Conservation (phyloP, 2,329 filamentous ascomycete species). For the Fusarium sp. region DNA sequence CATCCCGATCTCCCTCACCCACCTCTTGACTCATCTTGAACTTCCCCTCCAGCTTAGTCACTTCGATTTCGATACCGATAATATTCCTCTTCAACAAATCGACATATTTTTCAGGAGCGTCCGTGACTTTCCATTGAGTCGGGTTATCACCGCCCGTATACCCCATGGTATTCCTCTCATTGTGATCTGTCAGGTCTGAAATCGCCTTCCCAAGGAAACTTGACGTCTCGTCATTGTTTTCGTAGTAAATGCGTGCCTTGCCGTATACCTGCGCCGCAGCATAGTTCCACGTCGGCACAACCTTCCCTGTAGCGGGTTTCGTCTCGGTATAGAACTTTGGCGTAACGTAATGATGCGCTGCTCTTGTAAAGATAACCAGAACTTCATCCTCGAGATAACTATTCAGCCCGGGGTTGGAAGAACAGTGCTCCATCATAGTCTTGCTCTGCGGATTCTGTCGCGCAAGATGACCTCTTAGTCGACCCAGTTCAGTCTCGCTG, state of each 20-base stretch:
- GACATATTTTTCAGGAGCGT: conserved; percentile 69
- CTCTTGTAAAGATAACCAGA: conserved; percentile 72
- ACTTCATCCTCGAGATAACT: conserved; percentile 65
- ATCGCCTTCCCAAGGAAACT: conserved; percentile 64
- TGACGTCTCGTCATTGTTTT: conserved; percentile 60
- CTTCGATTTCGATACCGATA: conserved; percentile 70
- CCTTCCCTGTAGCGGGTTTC: conserved; percentile 73
- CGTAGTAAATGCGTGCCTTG: conserved; percentile 64
- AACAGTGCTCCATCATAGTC: conserved; percentile 64
- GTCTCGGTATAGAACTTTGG: conserved; percentile 77
- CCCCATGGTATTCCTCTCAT: conserved; percentile 69
- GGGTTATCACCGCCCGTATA: conserved; percentile 57
- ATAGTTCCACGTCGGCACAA: conserved; percentile 80
- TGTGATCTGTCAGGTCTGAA: conserved; percentile 62
- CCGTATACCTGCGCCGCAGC: conserved; percentile 75
- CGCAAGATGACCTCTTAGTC: conserved; percentile 72
- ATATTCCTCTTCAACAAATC: conserved; percentile 69
- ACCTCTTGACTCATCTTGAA: conserved; percentile 77
- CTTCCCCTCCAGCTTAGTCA: conserved; percentile 69
- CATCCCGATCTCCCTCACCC: conserved; percentile 63
- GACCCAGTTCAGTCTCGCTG: conserved; percentile 55
- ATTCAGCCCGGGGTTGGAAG: conserved; percentile 9
- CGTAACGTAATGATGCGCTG: conserved; percentile 73
- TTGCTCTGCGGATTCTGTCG: conserved; percentile 73
- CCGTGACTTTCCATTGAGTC: conserved; percentile 65